Conservation (phyloP, 2,329 filamentous ascomycete genomes). For the Macrophomina pseudophaseolina region DNA sequence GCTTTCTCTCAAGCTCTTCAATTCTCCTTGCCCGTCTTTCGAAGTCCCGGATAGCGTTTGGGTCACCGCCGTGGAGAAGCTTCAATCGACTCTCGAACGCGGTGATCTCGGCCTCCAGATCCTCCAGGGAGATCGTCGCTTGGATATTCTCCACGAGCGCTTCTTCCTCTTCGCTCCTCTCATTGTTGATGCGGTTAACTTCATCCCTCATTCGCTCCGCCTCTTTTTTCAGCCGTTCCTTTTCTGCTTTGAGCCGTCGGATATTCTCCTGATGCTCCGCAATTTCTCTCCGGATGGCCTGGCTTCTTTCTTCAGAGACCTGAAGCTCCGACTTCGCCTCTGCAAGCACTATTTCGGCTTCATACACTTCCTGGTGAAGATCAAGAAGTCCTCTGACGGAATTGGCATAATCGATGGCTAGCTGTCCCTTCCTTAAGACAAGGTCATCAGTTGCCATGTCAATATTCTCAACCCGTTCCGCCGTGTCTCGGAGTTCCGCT, state of each 20-base stretch:
- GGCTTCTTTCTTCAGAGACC: slow-evolving; percentile 69
- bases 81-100: slow-evolving; percentile 77
- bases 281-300: slow-evolving; percentile 61
- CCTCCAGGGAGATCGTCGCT: slow-evolving; percentile 49
- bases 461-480: slow-evolving; percentile 5
- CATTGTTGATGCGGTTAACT: slow-evolving; percentile 27
- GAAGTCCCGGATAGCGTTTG: slow-evolving; percentile 76
- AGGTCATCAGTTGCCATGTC: slow-evolving; percentile 32
- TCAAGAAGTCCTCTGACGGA: slow-evolving; percentile 66
- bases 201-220: slow-evolving; percentile 32
- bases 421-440: slow-evolving; percentile 35
- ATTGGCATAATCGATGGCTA: slow-evolving; percentile 60
- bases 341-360: slow-evolving; percentile 71
- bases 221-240: slow-evolving; percentile 47
- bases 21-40: slow-evolving; percentile 63
- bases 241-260: slow-evolving; percentile 44
- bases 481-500: slow-evolving; percentile 12
- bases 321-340: slow-evolving; percentile 84
- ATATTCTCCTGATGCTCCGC: slow-evolving; percentile 53
- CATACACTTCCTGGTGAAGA: slow-evolving; percentile 67
- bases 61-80: slow-evolving; percentile 78
- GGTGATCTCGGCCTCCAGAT: slow-evolving; percentile 74
- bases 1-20: slow-evolving; percentile 63
- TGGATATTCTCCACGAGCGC: slow-evolving; percentile 32
- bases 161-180: slow-evolving; percentile 42